phyloP scores from a whole-genome alignment of 352 stramenopile species.

The Globisporangium perplexum region DNA sequence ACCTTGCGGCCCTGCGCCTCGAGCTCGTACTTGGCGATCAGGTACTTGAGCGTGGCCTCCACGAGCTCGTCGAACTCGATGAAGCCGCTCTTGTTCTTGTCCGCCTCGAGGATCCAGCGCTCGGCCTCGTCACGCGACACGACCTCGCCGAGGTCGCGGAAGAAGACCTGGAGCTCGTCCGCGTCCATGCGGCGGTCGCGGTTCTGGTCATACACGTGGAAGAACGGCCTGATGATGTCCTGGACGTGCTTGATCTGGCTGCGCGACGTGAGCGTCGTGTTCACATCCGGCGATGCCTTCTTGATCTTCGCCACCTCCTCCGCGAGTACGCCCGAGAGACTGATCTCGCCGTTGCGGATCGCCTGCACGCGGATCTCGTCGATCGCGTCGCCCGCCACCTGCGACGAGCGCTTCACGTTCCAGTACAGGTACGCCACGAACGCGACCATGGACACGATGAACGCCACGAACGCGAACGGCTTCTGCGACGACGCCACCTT shows the following conservation, averaged over 20 bases:
- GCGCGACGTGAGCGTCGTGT: constrained; percentile 48
- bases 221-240: constrained; percentile 91
- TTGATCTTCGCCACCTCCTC: constrained; percentile 76
- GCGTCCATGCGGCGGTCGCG: constrained; percentile 85
- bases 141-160: constrained; percentile 92
- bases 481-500: constrained; percentile 81
- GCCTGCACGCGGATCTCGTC: constrained; percentile 67
- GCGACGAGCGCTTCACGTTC: constrained; percentile 82
- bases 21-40: constrained; percentile 76
- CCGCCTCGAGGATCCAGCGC: constrained; percentile 84
- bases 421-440: constrained; percentile 92
- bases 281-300: constrained; percentile 23
- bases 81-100: constrained; percentile 88
- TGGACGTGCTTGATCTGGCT: constrained; percentile 77
- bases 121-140: constrained; percentile 75
- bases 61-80: constrained; percentile 96
- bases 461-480: constrained; percentile 85
- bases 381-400: constrained; percentile 58
- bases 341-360: constrained; percentile 71
- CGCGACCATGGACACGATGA: constrained; percentile 85
- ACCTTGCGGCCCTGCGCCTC: constrained; percentile 44
- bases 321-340: constrained; percentile 68
- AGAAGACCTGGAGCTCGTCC: constrained; percentile 90
- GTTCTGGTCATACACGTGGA: constrained; percentile 92
- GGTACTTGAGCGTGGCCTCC: constrained; percentile 77